Conservation (phyloP, 2,329 filamentous ascomycete genomes). For the Rhynchosporium secalis region DNA sequence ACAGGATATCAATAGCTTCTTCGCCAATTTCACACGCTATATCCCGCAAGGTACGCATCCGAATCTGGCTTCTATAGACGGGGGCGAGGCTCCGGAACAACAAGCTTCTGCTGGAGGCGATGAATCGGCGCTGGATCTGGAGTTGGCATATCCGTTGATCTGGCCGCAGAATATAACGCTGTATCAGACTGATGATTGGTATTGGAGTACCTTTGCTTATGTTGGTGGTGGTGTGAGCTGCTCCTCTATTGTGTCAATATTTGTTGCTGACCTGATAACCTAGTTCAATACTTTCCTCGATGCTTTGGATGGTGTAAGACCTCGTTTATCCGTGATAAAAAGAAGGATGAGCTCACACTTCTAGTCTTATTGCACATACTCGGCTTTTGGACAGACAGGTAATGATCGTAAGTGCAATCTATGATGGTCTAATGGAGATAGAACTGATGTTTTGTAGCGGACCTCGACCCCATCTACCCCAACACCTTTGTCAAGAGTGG, state of each 20-base stretch:
- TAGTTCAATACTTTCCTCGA: constrained; percentile 49
- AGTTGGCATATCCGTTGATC: constrained; percentile 41
- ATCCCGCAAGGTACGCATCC: constrained; percentile 40
- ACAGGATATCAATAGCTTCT: constrained; percentile 41
- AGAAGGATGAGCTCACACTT: not conserved
- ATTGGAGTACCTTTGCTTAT: constrained; percentile 40
- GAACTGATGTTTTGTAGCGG: not conserved
- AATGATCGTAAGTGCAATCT: constrained; percentile 13
- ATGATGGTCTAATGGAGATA: not conserved
- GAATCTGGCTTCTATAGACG: constrained; percentile 39
- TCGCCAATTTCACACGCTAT: constrained; percentile 31
- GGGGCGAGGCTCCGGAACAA: constrained; percentile 27
- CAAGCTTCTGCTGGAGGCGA: constrained; percentile 30
- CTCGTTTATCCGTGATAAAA: not conserved
- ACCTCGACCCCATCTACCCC: constrained; percentile 32
- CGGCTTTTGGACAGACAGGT: constrained; percentile 39
- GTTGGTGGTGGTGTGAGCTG: constrained; percentile 1
- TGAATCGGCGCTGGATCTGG: constrained; percentile 43
- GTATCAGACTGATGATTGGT: constrained; percentile 45
- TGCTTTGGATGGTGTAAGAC: constrained; percentile 43
- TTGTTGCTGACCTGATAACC: not conserved
- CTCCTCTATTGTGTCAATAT: not conserved
- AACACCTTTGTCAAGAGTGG: constrained; percentile 24
- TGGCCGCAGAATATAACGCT: constrained; percentile 43
- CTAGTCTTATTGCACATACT: constrained; percentile 25